A percentile compares a stretch with the other conserved stretches of the same genome.
Evolutionary conservation across 495 filamentous ascomycete genomes (phyloP).

Genomic region (Aspergillus wentii): DNA sequence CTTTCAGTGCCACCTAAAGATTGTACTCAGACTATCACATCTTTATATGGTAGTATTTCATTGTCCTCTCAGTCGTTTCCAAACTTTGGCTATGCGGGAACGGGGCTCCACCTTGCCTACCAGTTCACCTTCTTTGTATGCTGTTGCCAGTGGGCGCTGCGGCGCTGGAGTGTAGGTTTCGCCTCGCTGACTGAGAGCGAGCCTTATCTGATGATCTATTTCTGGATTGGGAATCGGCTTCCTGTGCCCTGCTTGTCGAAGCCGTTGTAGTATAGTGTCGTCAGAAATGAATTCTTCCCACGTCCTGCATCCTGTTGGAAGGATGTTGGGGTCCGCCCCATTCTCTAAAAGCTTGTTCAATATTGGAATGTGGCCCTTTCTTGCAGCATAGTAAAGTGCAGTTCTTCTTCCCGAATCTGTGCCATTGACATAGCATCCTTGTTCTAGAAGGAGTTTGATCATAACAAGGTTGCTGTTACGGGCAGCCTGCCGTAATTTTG

Average conservation of each 20-base stretch:
- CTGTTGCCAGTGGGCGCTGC: too few relatives aligned
- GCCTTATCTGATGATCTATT: conserved; percentile 12
- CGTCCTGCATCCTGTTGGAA: conserved; percentile 15
- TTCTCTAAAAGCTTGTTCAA: conserved; percentile 21
- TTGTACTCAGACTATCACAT: too few relatives aligned
- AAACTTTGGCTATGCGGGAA: too few relatives aligned
- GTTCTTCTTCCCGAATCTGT: conserved; percentile 26
- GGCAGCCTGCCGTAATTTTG: conserved; percentile 22
- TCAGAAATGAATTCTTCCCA: conserved; percentile 17
- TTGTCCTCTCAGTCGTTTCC: too few relatives aligned
- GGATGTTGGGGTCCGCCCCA: conserved; percentile 23
- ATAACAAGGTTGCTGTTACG: conserved; percentile 17
- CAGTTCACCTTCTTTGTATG: too few relatives aligned
- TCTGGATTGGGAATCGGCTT: conserved; percentile 13
- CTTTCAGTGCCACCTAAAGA: too few relatives aligned
- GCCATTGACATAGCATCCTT: conserved; percentile 17
- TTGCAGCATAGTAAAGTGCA: conserved; percentile 25
- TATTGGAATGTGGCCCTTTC: conserved; percentile 19
- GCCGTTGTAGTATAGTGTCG: conserved; percentile 13
- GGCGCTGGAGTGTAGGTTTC: too few relatives aligned
- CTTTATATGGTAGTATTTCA: too few relatives aligned
- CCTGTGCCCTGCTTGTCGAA: conserved; percentile 14
- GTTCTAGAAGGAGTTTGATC: conserved; percentile 20
- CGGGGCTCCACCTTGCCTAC: too few relatives aligned
- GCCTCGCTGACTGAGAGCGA: conserved; percentile 9